Evolutionary conservation across 768 basidiomycete genomes (phyloP).

Genomic region (Pleurotus tuoliensis): DNA sequence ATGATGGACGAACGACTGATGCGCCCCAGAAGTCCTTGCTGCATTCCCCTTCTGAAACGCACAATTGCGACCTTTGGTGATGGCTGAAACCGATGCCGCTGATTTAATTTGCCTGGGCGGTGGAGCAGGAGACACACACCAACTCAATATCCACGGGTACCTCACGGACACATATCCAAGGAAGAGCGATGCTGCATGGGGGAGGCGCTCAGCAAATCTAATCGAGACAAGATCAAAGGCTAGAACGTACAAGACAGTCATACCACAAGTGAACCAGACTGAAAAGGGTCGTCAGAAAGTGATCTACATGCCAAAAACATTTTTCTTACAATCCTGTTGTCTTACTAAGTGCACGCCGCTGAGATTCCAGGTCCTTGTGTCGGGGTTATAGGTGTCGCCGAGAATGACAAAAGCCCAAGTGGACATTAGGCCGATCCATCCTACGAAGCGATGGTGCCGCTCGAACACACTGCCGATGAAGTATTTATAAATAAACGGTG

Average conservation of each 20-base stretch:
- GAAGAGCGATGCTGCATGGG: constrained; percentile 54
- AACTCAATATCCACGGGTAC: constrained; percentile 74
- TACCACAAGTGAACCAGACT: constrained; percentile 69
- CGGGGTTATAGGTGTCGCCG: constrained; percentile 56
- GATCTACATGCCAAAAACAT: not conserved
- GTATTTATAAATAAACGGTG: constrained; percentile 3
- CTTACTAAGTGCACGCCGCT: constrained; percentile 50
- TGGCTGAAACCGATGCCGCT: constrained; percentile 40
- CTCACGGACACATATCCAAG: constrained; percentile 74
- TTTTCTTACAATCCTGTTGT: constrained; percentile 53
- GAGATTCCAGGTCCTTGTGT: constrained; percentile 53
- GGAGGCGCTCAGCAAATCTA: not conserved
- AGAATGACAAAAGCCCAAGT: constrained; percentile 66
- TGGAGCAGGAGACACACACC: constrained; percentile 35
- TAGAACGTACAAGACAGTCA: constrained; percentile 63
- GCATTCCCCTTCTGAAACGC: constrained; percentile 80
- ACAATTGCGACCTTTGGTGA: constrained; percentile 77
- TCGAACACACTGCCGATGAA: constrained; percentile 60
- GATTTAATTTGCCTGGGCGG: constrained; percentile 7
- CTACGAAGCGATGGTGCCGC: constrained; percentile 75
- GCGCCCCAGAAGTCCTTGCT: constrained; percentile 73
- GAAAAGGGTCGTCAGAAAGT: not conserved
- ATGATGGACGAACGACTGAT: constrained; percentile 69
- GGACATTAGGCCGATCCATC: constrained; percentile 60
- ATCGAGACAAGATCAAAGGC: not conserved